Base-by-base conservation (phyloP, 129 eudicot genomes). In the Chrysanthemum makinoi region DNA sequence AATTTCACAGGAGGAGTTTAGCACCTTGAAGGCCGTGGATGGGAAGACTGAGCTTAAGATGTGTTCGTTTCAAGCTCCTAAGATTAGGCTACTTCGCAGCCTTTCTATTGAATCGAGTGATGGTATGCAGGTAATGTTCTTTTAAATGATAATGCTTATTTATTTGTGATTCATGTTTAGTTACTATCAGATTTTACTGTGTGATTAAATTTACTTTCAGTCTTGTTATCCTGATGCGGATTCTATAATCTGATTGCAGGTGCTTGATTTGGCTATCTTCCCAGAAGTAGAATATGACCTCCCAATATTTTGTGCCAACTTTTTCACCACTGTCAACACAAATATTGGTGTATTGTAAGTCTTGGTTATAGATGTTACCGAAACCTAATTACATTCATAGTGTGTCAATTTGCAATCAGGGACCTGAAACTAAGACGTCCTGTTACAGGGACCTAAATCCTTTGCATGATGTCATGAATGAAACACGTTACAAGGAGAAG, bases 241-340 rank as follows among this genome's bases (percentile, higher is more conserved):
- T 52, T 28, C 57, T 14, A 5, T 65, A 77, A 77, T 51, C 55
- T 64, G 72, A 55, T 17, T 83, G 71, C 84, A 94, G 96, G 98
- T 94, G 33, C 76, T 94, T 66, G 98, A 94, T 77, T 79, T 94
- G 65, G 97, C 90, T 46, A 80, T 86, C 7, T 89, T 89, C 75
- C 98, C 98, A 1, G 83, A 83, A 76, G 87, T 83, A 79, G 93
- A 86, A 70, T 94, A 74, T 72, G 96, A 90, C 84, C 83, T 94
- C 77, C 98, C 98, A 17, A 94, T 94, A 12, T 90, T 94, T 77
- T 94, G 98, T 77, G 98, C 97, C 83, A 94, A 94, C 82, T 90
- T 89, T 80, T 94, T 87, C 83, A 80, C 96, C 67, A 70, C 86
- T 26, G 70, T 74, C 54, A 63, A 70, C 79, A 87, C 74, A 66